phyloP scores from a whole-genome alignment of 2,329 filamentous ascomycete species.

The Tricladium varicosporioides region DNA sequence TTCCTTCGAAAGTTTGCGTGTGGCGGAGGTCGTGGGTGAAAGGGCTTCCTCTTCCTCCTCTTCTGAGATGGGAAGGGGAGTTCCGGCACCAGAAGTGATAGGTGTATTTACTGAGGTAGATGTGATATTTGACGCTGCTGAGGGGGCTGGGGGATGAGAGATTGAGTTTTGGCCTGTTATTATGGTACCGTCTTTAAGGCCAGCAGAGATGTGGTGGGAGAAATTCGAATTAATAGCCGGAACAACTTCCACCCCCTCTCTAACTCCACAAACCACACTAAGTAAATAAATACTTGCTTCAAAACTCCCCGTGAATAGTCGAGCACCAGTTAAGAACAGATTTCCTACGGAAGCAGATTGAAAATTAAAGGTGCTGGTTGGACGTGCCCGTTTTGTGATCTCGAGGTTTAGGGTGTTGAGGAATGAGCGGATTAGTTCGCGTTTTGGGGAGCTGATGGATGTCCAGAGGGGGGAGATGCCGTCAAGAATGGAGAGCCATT shows the following conservation, averaged over 20 bases:
- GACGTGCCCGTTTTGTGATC: slow-evolving; percentile 72
- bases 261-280: slow-evolving; percentile 81
- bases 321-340: slow-evolving; percentile 77
- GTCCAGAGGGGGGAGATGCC: slow-evolving; percentile 76
- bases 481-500: slow-evolving; percentile 90
- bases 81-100: neutral
- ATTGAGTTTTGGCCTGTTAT: slow-evolving; percentile 94
- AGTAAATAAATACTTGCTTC: slow-evolving; percentile 91
- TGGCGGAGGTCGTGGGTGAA: slow-evolving; percentile 5
- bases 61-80: slow-evolving; percentile 1
- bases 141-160: slow-evolving; percentile 61
- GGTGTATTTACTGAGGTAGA: slow-evolving; percentile 2
- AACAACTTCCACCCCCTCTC: slow-evolving; percentile 72
- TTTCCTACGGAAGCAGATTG: slow-evolving; percentile 75
- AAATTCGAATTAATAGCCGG: slow-evolving; percentile 95
- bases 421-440: slow-evolving; percentile 74
- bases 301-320: slow-evolving; percentile 88
- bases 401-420: slow-evolving; percentile 76
- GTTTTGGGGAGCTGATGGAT: slow-evolving; percentile 66
- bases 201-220: slow-evolving; percentile 88
- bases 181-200: slow-evolving; percentile 69
- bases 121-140: slow-evolving; percentile 26
- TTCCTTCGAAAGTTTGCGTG: slow-evolving; percentile 34
- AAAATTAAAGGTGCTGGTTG: slow-evolving; percentile 74
- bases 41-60: slow-evolving; percentile 20